Base-by-base conservation (phyloP, 129 eudicot genomes). In the Saposhnikovia divaricata region DNA sequence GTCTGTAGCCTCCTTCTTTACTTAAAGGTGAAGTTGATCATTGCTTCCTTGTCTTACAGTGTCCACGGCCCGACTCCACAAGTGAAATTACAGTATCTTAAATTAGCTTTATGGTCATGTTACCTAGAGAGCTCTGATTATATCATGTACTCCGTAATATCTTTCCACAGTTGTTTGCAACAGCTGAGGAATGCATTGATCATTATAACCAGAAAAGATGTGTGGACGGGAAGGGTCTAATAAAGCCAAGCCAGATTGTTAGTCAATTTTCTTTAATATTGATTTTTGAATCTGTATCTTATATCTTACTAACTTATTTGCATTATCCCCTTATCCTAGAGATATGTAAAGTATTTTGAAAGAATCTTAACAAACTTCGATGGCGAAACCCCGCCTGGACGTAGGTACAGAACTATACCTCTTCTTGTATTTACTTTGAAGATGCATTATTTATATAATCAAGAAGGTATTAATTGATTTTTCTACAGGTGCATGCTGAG, bases 221-320 rank as follows among this genome's bases (percentile, higher is more conserved):
- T 79, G 87, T 92, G 31, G 99, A 95, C 80, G 97, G 90, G 71
- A 90, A 92, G 86, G 99, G 97, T 68, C 89, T 95, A 47, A 89
- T 92, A 79, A 97, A 89, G 76, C 99, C 97, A 38, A 95, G 99
- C 84, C 97, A 95, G 88, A 90, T 95, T 87, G 97, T 95, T 9
- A 84, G 99, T 92, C 79, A 19, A 76, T 72, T 82, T 76, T 63
- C 82, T 74, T 9, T 31, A 70, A 85, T 34, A 51, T 57, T 72
- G 48, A 38, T 71, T 43, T 83, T 39, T 61, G 40, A 51, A 79
- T 44, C 51, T 21, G 34, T 51, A 27, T 59, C 39, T 9, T 78
- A 70, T 74, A 55, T 31, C 23, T 73, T 45, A 44, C 47, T 80
- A 18, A 86, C 82, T 77, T 61, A 81, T 48, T 12, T 34, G 37